Percentiles rank a stretch among this genome's conserved stretches.
Conservation (phyloP, 2,329 filamentous ascomycete species). For the Microsporum ferrugineum region DNA sequence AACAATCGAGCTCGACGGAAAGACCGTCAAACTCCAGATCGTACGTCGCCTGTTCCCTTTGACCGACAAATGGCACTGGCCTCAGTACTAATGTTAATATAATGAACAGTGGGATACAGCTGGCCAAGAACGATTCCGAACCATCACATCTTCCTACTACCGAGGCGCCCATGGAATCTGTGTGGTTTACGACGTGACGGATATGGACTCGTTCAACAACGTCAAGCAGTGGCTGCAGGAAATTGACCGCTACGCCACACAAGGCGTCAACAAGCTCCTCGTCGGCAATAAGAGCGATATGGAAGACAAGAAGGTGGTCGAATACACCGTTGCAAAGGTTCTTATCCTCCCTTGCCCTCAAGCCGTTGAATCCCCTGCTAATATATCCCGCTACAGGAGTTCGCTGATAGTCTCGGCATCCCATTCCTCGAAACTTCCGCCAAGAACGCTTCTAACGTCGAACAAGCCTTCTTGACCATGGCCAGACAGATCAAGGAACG, state of each 20-base stretch:
- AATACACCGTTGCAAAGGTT: conserved; percentile 99
- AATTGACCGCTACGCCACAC: conserved; percentile 97
- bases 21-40: conserved; percentile 99
- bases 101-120: conserved; percentile 83
- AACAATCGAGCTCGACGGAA: conserved; percentile 97
- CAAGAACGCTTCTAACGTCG: conserved; percentile 99
- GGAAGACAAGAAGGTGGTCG: conserved; percentile 99
- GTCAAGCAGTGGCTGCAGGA: conserved; percentile 99
- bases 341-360: conserved; percentile 18
- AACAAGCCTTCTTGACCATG: conserved; percentile 99
- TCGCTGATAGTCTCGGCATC: conserved; percentile 95
- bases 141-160: conserved; percentile 99
- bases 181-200: conserved; percentile 99
- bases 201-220: conserved; percentile 99
- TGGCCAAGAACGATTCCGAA: conserved; percentile 98
- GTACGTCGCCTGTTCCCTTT: conserved; percentile 44
- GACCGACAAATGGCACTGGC: neutral
- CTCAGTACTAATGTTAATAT: conserved; percentile 7
- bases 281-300: conserved; percentile 99
- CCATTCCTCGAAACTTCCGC: conserved; percentile 99
- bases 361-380: neutral
- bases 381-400: conserved; percentile 54
- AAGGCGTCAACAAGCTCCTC: conserved; percentile 98
- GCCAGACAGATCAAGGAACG: conserved; percentile 99
- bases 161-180: conserved; percentile 98